A percentile compares a stretch with the other conserved stretches of the same genome.
Conservation (phyloP, 768 basidiomycete genomes). For the Tulasnella sp. region DNA sequence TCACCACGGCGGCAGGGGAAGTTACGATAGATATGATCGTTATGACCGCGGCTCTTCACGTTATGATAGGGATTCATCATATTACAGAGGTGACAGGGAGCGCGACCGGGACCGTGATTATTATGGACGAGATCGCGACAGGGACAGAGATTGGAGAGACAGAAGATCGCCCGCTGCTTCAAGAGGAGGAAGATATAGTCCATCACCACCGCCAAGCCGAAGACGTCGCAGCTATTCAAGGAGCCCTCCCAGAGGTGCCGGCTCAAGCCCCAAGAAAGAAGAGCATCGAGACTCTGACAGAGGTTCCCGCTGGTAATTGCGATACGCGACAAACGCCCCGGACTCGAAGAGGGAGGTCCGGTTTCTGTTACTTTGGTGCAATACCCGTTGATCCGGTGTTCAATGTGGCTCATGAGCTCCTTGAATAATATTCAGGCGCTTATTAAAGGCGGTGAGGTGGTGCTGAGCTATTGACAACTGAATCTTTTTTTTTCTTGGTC, state of each 20-base stretch:
- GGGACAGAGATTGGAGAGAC: constrained; percentile 30
- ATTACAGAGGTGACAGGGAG: constrained; percentile 33
- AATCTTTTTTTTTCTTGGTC: too few species aligned
- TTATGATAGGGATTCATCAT: constrained; percentile 27
- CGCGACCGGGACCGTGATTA: constrained; percentile 30
- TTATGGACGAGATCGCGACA: constrained; percentile 27
- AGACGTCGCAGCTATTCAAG: constrained; percentile 65
- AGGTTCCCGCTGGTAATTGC: constrained; percentile 1
- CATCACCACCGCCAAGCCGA: constrained; percentile 12
- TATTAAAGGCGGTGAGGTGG: too few species aligned
- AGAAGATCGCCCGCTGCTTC: constrained; percentile 23
- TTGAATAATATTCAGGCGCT: too few species aligned
- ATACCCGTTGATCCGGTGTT: too few species aligned
- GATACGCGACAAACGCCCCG: background rate
- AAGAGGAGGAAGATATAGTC: constrained; percentile 24
- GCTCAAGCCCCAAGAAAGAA: constrained; percentile 34
- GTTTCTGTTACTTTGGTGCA: too few species aligned
- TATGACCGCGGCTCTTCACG: too few species aligned
- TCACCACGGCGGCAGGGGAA: constrained; percentile 21
- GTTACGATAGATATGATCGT: constrained; percentile 29
- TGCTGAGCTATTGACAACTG: too few species aligned
- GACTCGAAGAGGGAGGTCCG: too few species aligned
- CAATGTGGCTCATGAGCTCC: too few species aligned
- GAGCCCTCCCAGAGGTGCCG: constrained; percentile 56
- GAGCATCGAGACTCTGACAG: background rate